phyloP scores from a whole-genome alignment of 192 early-diverging fungal genomes.

The Coemansia sp. region DNA sequence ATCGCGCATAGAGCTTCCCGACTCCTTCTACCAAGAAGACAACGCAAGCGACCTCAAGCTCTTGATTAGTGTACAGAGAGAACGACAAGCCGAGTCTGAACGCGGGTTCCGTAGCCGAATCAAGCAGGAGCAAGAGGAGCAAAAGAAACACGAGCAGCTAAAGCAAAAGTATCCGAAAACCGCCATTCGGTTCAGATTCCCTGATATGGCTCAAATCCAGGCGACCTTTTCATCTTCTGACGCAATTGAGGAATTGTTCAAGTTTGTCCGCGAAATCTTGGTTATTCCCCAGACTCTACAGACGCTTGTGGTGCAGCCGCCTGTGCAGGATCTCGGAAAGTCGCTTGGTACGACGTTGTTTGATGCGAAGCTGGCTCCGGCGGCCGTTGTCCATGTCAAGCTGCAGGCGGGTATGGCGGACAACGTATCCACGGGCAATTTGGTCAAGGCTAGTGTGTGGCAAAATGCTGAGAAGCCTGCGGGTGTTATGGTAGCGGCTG shows the following conservation, averaged over 20 bases:
- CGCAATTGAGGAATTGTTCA: constrained; percentile 34
- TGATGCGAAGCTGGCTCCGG: constrained; percentile 40
- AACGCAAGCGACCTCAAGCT: constrained; percentile 70
- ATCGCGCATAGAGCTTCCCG: constrained; percentile 70
- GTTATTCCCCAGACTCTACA: constrained; percentile 9
- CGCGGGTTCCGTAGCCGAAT: constrained; percentile 76
- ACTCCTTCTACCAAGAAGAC: constrained; percentile 79
- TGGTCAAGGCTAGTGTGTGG: constrained; percentile 19
- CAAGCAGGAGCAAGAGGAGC: constrained; percentile 72
- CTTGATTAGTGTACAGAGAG: constrained; percentile 62
- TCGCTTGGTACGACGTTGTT: constrained; percentile 11
- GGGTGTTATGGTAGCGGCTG: background rate
- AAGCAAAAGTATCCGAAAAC: constrained; percentile 47
- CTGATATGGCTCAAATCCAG: constrained; percentile 75
- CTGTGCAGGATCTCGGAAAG: constrained; percentile 20
- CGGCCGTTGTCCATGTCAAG: constrained; percentile 46
- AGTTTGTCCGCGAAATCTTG: constrained; percentile 21
- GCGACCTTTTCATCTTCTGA: constrained; percentile 73
- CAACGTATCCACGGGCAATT: background rate
- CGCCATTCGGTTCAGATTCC: constrained; percentile 80
- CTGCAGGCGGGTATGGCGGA: constrained; percentile 13
- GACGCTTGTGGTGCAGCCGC: constrained; percentile 39
- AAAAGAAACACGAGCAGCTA: constrained; percentile 43
- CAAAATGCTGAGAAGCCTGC: constrained; percentile 22
- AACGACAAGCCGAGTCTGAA: constrained; percentile 62